Evolutionary conservation across 1,139 yeast species (phyloP).

Genomic region (Diutina sp.): DNA sequence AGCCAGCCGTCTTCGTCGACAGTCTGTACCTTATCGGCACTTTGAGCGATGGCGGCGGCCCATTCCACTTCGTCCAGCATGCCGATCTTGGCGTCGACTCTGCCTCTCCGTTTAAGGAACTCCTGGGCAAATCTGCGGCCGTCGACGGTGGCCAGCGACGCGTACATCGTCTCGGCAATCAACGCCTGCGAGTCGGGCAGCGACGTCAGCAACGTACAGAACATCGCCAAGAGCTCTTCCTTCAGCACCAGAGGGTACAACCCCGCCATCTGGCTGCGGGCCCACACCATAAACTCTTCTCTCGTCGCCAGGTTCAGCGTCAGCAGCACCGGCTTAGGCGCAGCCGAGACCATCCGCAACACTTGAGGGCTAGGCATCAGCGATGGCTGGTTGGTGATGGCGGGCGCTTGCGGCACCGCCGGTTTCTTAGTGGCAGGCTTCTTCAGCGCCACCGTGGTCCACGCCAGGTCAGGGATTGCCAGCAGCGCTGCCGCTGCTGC

Average conservation of each 20-base stretch:
- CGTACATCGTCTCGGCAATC: constrained; percentile 85
- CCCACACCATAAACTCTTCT: constrained; percentile 78
- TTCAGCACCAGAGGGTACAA: constrained; percentile 64
- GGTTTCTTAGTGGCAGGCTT: constrained; percentile 9
- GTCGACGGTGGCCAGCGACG: constrained; percentile 85
- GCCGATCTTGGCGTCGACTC: constrained; percentile 49
- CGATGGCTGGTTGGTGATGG: constrained; percentile 14
- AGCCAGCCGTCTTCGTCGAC: constrained; percentile 73
- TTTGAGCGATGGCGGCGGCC: constrained; percentile 46
- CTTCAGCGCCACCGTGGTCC: constrained; percentile 27
- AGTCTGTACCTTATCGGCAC: constrained; percentile 31
- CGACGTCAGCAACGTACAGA: constrained; percentile 61
- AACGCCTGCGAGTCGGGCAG: constrained; percentile 67
- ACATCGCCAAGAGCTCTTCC: constrained; percentile 68
- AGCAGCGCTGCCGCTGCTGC: constrained; percentile 4
- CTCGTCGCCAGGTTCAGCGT: constrained; percentile 17
- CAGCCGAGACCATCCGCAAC: constrained; percentile 33
- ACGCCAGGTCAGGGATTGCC: constrained; percentile 17
- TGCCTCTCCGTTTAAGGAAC: constrained; percentile 64
- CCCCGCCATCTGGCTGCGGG: constrained; percentile 59
- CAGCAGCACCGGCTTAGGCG: constrained; percentile 13
- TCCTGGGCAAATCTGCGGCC: constrained; percentile 92
- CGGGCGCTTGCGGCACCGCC: constrained; percentile 17
- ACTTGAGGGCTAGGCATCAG: constrained; percentile 25
- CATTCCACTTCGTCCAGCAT: constrained; percentile 46